Conservation (phyloP, 495 filamentous ascomycete genomes). For the Eremomyces bilateralis region DNA sequence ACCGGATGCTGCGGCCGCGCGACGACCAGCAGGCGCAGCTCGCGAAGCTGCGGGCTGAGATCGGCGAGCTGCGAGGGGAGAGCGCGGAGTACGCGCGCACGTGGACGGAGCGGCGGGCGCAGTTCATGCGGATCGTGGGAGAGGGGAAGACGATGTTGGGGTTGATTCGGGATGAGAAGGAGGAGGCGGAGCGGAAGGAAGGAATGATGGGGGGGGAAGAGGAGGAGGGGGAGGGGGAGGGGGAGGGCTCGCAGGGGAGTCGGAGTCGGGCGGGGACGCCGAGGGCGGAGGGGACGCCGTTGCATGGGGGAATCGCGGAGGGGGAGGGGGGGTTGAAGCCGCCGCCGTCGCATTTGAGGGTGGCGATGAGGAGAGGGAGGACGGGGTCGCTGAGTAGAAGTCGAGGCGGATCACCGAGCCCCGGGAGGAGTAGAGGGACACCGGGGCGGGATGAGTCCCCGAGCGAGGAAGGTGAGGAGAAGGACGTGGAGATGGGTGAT, state of each 20-base stretch:
- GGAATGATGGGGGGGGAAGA: conserved; percentile 43
- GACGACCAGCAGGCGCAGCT: conserved; percentile 65
- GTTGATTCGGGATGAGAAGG: conserved; percentile 87
- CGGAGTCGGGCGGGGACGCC: conserved; percentile 23
- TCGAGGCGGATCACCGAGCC: not conserved
- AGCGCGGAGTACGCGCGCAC: conserved; percentile 60
- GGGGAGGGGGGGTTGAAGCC: conserved; percentile 14
- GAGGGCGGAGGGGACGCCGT: conserved; percentile 40
- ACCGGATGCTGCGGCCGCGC: conserved; percentile 53
- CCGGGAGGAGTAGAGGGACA: too few relatives aligned
- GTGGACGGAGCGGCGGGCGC: conserved; percentile 67
- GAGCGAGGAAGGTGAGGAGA: conserved; percentile 17
- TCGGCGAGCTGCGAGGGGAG: conserved; percentile 66
- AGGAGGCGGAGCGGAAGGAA: conserved; percentile 51
- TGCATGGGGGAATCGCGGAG: conserved; percentile 25
- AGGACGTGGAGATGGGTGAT: conserved; percentile 15
- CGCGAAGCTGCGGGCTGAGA: conserved; percentile 65
- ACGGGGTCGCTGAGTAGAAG: not conserved
- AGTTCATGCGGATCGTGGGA: conserved; percentile 79
- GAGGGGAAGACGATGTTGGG: conserved; percentile 70
- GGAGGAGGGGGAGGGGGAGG: conserved; percentile 54
- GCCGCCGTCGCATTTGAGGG: conserved; percentile 3
- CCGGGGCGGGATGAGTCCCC: not conserved
- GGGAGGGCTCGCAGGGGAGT: too few relatives aligned
- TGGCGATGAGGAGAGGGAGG: not conserved